Evolutionary conservation across 2,329 filamentous ascomycete genomes (phyloP).

Genomic region (Fusarium sp.): DNA sequence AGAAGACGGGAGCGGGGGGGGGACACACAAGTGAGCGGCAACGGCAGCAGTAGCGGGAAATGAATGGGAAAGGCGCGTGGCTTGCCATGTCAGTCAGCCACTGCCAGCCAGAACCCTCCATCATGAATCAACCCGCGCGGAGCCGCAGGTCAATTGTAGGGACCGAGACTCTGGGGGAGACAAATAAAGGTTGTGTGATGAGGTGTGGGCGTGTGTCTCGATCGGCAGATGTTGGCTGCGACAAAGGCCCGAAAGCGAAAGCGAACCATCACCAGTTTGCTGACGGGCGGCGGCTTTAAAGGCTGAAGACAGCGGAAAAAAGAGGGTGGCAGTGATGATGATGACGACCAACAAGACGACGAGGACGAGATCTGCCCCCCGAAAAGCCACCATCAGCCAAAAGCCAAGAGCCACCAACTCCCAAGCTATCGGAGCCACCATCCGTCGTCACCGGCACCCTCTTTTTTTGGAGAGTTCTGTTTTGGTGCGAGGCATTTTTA

Average conservation of each 20-base stretch:
- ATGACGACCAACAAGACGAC: neutral
- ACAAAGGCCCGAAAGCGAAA: constrained; percentile 24
- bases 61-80: neutral
- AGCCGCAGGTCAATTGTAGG: constrained; percentile 29
- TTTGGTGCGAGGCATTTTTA: constrained; percentile 24
- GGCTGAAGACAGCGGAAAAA: neutral
- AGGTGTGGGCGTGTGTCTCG: neutral
- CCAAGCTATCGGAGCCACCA: constrained; percentile 11
- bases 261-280: constrained; percentile 3
- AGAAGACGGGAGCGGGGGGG: constrained; percentile 1
- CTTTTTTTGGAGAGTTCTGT: neutral
- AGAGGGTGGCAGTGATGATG: neutral
- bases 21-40: constrained; percentile 2
- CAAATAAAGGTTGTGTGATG: neutral
- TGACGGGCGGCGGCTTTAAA: neutral
- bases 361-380: neutral
- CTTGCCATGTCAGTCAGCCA: neutral
- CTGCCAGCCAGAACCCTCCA: neutral
- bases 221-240: constrained; percentile 2
- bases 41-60: constrained; percentile 6
- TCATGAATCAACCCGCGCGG: constrained; percentile 8
- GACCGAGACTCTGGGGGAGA: constrained; percentile 15
- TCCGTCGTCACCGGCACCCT: constrained; percentile 16
- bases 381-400: neutral
- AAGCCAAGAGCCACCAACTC: constrained; percentile 4